A percentile compares a stretch with the other conserved stretches of the same genome.
phyloP scores from a whole-genome alignment of 2,329 filamentous ascomycete genomes.

The Pseudogymnoascus sp. region DNA sequence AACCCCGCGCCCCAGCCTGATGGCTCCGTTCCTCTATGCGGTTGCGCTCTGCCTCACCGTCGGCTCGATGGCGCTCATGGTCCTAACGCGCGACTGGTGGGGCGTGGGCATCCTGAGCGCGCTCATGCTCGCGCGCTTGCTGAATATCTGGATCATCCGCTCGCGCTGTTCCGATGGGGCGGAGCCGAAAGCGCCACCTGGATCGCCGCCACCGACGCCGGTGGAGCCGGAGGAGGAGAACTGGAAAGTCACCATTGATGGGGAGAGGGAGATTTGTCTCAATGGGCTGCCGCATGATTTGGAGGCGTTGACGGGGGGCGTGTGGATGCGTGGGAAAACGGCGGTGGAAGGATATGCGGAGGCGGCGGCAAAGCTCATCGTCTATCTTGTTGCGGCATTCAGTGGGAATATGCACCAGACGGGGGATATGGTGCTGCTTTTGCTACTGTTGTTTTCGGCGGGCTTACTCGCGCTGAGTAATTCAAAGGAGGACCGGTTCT shows the following conservation, averaged over 20 bases:
- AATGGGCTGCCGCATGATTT: constrained; percentile 48
- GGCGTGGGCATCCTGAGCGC: constrained; percentile 39
- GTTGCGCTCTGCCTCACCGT: constrained; percentile 41
- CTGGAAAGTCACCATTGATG: constrained; percentile 40
- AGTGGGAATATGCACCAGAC: constrained; percentile 48
- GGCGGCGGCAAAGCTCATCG: constrained; percentile 47
- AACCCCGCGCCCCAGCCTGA: constrained; percentile 23
- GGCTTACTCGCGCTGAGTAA: constrained; percentile 49
- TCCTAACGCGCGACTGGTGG: constrained; percentile 45
- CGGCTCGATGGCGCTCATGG: constrained; percentile 36
- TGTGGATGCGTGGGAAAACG: constrained; percentile 48
- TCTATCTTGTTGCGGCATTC: constrained; percentile 49
- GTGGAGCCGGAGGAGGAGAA: not conserved
- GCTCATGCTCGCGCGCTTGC: constrained; percentile 45
- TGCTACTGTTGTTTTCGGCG: constrained; percentile 44
- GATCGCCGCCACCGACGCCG: not conserved
- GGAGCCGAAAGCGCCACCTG: not conserved
- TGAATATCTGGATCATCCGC: constrained; percentile 52
- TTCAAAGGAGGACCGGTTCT: constrained; percentile 38
- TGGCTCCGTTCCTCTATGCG: constrained; percentile 44
- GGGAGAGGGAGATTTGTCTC: constrained; percentile 44
- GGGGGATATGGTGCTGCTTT: constrained; percentile 44
- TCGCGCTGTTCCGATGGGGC: constrained; percentile 33
- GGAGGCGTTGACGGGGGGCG: constrained; percentile 49
- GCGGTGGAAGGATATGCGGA: constrained; percentile 44